These are phyloP conservation scores for Pachyrhizus erosus DNA, from an alignment of 306 rosid species.

Conservation along the genomic window DNA sequence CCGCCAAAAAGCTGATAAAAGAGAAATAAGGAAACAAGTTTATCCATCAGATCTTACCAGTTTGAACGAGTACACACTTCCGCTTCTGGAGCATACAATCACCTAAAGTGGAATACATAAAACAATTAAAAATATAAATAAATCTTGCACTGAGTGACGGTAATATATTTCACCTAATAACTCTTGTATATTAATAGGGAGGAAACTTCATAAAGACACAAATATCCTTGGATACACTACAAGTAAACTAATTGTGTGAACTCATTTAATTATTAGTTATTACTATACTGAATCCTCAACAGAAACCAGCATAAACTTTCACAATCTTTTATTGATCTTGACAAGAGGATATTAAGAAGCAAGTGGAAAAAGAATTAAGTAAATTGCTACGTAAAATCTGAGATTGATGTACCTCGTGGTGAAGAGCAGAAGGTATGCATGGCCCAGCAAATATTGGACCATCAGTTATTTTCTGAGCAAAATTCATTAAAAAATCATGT, in stretches of 20 bases:
- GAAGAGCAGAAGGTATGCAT: slow-evolving; percentile 71
- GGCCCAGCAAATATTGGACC: slow-evolving; percentile 95
- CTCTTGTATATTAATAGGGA: slow-evolving; percentile 3
- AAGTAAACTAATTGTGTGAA: background rate
- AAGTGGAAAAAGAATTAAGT: background rate
- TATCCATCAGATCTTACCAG: slow-evolving; percentile 54
- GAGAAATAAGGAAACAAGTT: background rate
- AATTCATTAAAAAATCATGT: slow-evolving; percentile 23
- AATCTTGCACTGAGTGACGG: background rate
- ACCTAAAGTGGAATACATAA: slow-evolving; percentile 56
- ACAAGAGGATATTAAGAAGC: slow-evolving; percentile 14
- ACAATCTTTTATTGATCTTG: background rate
- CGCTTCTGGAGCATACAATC: slow-evolving; percentile 81
- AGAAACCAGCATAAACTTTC: slow-evolving; percentile 1
- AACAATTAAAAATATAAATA: background rate
- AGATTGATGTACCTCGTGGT: slow-evolving; percentile 66
- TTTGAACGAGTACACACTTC: slow-evolving; percentile 74
- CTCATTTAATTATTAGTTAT: background rate
- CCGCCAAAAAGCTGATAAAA: background rate
- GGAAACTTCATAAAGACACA: background rate
- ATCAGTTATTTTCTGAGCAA: slow-evolving; percentile 64
- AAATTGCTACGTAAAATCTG: slow-evolving; percentile 16
- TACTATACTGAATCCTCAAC: background rate
- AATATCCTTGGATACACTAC: background rate
- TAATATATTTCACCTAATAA: slow-evolving; percentile 1